Percentiles rank a stretch among this genome's conserved stretches.
Conservation (phyloP, 768 basidiomycete species). For the Suillus plorans region DNA sequence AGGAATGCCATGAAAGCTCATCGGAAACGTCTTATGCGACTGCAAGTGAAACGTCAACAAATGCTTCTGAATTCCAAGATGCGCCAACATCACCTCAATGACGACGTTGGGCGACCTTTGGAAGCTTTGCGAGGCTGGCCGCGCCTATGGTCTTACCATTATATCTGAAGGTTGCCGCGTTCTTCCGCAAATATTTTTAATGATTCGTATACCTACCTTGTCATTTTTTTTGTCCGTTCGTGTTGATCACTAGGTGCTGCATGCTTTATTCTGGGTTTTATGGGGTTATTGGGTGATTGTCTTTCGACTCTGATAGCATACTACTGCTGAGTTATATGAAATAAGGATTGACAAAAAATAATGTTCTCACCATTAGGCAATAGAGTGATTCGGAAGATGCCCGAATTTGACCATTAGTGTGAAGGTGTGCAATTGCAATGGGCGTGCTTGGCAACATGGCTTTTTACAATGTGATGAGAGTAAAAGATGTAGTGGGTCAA, state of each 20-base stretch:
- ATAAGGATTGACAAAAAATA: not conserved
- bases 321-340: not conserved
- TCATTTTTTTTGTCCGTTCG: constrained; percentile 23
- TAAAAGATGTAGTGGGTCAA: not conserved
- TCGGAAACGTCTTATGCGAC: constrained; percentile 5
- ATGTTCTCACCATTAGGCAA: constrained; percentile 1
- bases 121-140: constrained; percentile 42
- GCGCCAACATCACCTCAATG: constrained; percentile 31
- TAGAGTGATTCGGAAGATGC: constrained; percentile 3
- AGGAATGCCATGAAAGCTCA: constrained; percentile 6
- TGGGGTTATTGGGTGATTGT: not conserved
- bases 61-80: constrained; percentile 13
- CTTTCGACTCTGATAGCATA: not conserved
- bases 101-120: constrained; percentile 52
- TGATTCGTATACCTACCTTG: constrained; percentile 2
- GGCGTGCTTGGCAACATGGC: not conserved
- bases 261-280: constrained; percentile 9
- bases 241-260: constrained; percentile 18
- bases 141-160: constrained; percentile 40
- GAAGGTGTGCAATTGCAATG: not conserved
- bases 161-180: constrained; percentile 50
- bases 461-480: not conserved
- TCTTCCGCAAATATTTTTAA: constrained; percentile 39
- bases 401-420: not conserved
- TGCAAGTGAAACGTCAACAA: constrained; percentile 10